Percentiles rank a stretch among this genome's conserved stretches.
These are phyloP conservation scores for Mycena vulgaris DNA, from an alignment of 768 basidiomycete species.

Conservation along the genomic window DNA sequence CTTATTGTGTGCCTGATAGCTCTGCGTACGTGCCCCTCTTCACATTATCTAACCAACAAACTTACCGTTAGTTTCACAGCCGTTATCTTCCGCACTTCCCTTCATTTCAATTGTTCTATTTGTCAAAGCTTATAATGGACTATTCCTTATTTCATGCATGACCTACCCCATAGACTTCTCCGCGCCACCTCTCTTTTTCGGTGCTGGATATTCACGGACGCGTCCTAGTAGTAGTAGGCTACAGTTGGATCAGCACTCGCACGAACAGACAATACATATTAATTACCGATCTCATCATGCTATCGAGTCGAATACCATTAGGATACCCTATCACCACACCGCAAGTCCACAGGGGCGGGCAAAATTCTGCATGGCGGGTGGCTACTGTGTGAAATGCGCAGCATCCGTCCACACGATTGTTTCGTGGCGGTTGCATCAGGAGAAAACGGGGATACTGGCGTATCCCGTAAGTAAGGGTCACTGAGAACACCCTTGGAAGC, in stretches of 20 bases:
- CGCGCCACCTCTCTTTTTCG: constrained; percentile 30
- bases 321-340: no score
- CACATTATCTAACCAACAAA: constrained; percentile 20
- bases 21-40: constrained; percentile 72
- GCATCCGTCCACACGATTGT: neutral
- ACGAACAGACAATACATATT: constrained; percentile 34
- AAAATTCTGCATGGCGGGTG: neutral
- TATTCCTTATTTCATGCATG: constrained; percentile 54
- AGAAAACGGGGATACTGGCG: neutral
- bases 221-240: constrained; percentile 39
- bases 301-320: no score
- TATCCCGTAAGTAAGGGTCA: neutral
- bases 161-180: constrained; percentile 43
- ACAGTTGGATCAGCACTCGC: constrained; percentile 35
- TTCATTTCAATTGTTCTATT: constrained; percentile 77
- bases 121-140: constrained; percentile 76
- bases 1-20: constrained; percentile 84
- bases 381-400: constrained; percentile 8
- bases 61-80: constrained; percentile 56
- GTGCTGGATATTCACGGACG: constrained; percentile 38
- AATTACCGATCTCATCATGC: constrained; percentile 8
- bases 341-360: no score
- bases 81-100: constrained; percentile 70
- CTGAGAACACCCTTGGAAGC: no score
- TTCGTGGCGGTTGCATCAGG: neutral